These are phyloP conservation scores for Amanita rubescens DNA, from an alignment of 768 basidiomycete species.

Conservation along the genomic window DNA sequence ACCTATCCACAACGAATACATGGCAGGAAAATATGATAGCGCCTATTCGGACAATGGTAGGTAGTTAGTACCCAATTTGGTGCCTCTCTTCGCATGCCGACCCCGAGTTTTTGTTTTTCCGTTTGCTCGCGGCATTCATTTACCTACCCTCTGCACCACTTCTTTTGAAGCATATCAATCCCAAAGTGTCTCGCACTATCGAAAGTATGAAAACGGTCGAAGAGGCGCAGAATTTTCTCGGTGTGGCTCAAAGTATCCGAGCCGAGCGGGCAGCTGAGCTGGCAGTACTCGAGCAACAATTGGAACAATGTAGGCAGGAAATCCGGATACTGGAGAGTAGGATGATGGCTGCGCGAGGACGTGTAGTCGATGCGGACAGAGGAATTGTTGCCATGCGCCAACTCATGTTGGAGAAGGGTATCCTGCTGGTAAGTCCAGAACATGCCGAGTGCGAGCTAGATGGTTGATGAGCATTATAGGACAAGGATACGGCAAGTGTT, in stretches of 20 bases:
- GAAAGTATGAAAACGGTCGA: neutral
- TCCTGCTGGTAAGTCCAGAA: neutral
- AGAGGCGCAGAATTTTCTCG: constrained; percentile 1
- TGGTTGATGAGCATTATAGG: neutral
- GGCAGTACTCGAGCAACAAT: constrained; percentile 1
- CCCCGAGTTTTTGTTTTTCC: neutral
- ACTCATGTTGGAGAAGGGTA: constrained; percentile 3
- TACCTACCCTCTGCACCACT: neutral
- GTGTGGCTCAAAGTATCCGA: constrained; percentile 1
- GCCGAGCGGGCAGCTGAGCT: constrained; percentile 6
- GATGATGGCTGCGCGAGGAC: neutral
- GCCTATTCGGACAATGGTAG: neutral
- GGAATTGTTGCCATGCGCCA: constrained; percentile 2
- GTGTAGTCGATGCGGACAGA: constrained; percentile 1
- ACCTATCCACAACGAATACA: neutral
- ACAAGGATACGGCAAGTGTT: neutral
- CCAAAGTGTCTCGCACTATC: constrained; percentile 3
- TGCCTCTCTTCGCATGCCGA: neutral
- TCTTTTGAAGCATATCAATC: constrained; percentile 1
- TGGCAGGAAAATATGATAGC: neutral
- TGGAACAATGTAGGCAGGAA: constrained; percentile 4
- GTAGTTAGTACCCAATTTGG: neutral
- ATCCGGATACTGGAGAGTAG: constrained; percentile 3
- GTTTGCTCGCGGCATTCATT: neutral
- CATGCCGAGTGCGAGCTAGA: neutral